Percentiles rank a stretch among this genome's conserved stretches.
phyloP scores from a whole-genome alignment of 2,329 filamentous ascomycete species.

The Fusarium sp. region DNA sequence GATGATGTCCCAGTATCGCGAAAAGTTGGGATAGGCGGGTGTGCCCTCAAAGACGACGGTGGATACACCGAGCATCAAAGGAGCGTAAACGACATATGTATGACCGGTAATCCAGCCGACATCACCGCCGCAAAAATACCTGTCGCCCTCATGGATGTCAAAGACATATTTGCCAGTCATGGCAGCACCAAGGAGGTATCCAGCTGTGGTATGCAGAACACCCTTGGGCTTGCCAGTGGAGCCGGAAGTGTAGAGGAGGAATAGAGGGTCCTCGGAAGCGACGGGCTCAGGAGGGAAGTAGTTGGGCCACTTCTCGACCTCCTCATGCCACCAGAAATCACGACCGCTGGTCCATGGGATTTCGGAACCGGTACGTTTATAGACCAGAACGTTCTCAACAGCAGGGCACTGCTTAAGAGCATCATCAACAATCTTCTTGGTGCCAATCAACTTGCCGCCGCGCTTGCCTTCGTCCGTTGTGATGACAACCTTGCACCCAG shows the following conservation, averaged over 20 bases:
- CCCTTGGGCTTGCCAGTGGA: constrained; percentile 99
- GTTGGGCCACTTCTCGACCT: constrained; percentile 94
- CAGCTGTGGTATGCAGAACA: constrained; percentile 96
- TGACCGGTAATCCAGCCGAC: constrained; percentile 99
- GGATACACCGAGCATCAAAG: constrained; percentile 89
- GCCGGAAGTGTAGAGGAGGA: constrained; percentile 97
- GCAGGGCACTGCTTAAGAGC: constrained; percentile 95
- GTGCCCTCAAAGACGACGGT: constrained; percentile 99
- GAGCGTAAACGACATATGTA: constrained; percentile 97
- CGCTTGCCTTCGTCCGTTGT: constrained; percentile 98
- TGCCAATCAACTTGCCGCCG: constrained; percentile 95
- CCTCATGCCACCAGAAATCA: constrained; percentile 98
- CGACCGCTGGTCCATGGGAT: constrained; percentile 90
- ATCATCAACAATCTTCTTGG: constrained; percentile 99
- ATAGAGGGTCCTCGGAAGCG: constrained; percentile 94
- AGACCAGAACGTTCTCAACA: constrained; percentile 87
- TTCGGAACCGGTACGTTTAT: constrained; percentile 93
- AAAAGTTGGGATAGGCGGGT: constrained; percentile 97
- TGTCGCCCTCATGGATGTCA: constrained; percentile 93
- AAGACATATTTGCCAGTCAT: constrained; percentile 98
- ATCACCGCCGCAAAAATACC: constrained; percentile 97
- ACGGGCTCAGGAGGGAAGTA: constrained; percentile 92
- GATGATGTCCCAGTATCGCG: constrained; percentile 98
- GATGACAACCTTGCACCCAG: constrained; percentile 91
- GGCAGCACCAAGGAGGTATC: constrained; percentile 93